These are phyloP conservation scores for Linderniella brevidens DNA, from an alignment of 257 asterid species.

Conservation along the genomic window DNA sequence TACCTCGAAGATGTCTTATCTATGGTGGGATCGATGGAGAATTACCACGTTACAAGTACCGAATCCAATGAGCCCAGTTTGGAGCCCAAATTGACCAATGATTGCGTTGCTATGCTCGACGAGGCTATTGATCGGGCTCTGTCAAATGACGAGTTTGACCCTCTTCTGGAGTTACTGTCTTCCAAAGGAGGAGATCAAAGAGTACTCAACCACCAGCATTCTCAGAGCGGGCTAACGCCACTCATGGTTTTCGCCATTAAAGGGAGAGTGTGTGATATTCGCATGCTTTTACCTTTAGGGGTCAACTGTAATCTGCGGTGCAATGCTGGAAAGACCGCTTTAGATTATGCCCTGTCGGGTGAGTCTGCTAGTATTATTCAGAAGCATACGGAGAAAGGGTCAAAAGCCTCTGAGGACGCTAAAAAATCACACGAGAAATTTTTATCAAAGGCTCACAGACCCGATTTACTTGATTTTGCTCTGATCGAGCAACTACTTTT, in stretches of 20 bases:
- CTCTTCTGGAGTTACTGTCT: slow-evolving; percentile 56
- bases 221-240: slow-evolving; percentile 61
- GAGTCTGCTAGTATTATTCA: slow-evolving; percentile 57
- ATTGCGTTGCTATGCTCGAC: slow-evolving; percentile 53
- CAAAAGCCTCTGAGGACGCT: slow-evolving; percentile 27
- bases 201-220: slow-evolving; percentile 55
- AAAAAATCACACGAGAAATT: slow-evolving; percentile 51
- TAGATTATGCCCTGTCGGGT: slow-evolving; percentile 57
- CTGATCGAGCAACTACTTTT: slow-evolving; percentile 66
- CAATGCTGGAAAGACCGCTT: slow-evolving; percentile 49
- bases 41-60: slow-evolving; percentile 14
- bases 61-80: slow-evolving; percentile 13
- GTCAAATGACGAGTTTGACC: slow-evolving; percentile 44
- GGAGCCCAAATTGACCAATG: slow-evolving; percentile 34
- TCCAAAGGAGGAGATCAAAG: slow-evolving; percentile 39
- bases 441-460: slow-evolving; percentile 42
- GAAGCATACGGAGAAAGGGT: slow-evolving; percentile 34
- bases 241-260: slow-evolving; percentile 75
- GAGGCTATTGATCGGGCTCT: slow-evolving; percentile 69
- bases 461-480: slow-evolving; percentile 53
- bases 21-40: slow-evolving; percentile 28
- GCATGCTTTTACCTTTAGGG: slow-evolving; percentile 77
- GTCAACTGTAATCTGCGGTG: slow-evolving; percentile 42
- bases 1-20: slow-evolving; percentile 82
- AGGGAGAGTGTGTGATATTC: slow-evolving; percentile 63